Percentiles rank a stretch among this genome's conserved stretches.
Evolutionary conservation across 768 basidiomycete genomes (phyloP).

Genomic region (Melanogaster broomeanus): DNA sequence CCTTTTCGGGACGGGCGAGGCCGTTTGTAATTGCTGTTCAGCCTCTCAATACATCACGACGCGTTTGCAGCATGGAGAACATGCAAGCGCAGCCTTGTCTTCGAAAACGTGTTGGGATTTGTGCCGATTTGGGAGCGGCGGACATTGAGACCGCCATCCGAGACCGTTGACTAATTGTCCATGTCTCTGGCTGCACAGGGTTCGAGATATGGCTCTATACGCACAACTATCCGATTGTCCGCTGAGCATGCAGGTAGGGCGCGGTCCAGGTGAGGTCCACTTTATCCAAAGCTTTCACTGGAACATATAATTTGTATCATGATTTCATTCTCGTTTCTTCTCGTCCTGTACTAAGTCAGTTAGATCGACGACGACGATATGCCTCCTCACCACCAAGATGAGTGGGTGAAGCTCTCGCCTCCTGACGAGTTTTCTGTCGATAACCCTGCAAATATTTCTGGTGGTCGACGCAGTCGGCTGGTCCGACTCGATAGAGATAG

Average conservation of each 20-base stretch:
- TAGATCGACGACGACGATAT: constrained; percentile 12
- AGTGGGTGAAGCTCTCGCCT: constrained; percentile 28
- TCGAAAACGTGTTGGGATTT: constrained; percentile 9
- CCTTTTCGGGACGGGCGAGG: constrained; percentile 24
- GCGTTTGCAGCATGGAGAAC: constrained; percentile 23
- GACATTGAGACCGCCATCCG: constrained; percentile 7
- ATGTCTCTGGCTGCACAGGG: constrained; percentile 12
- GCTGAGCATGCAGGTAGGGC: constrained; percentile 14
- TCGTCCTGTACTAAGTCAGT: constrained; percentile 1
- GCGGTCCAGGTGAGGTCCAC: constrained; percentile 26
- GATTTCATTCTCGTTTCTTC: background rate
- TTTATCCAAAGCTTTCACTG: background rate
- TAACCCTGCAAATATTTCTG: constrained; percentile 40
- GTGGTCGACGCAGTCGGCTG: constrained; percentile 45
- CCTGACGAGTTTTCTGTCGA: constrained; percentile 39
- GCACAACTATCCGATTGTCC: constrained; percentile 3
- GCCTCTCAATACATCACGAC: constrained; percentile 7
- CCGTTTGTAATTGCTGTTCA: background rate
- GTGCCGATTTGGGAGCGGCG: constrained; percentile 4
- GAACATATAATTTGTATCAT: constrained; percentile 22
- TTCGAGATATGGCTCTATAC: constrained; percentile 9
- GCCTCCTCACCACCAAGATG: constrained; percentile 19
- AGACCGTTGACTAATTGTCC: constrained; percentile 18
- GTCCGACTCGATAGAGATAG: constrained; percentile 38
- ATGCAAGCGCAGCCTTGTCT: constrained; percentile 11